Evolutionary conservation across 352 stramenopile genomes (phyloP), one percentile per base, ranked within the genome.

Genomic region (Globisporangium perplexum): DNA sequence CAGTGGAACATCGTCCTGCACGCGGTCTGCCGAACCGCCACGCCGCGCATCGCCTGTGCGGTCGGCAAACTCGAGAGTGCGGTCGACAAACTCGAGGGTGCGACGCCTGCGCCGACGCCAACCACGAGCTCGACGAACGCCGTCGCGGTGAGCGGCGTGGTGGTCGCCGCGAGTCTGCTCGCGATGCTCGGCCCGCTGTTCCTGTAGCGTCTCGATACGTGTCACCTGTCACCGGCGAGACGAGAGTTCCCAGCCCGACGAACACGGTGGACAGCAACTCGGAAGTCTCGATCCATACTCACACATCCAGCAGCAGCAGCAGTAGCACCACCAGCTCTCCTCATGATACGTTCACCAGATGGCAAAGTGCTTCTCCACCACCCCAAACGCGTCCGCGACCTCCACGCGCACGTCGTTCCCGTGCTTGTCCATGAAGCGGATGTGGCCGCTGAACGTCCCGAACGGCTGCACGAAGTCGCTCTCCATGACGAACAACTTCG

Each of bases 1-100:
- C 52, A 68, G 30, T 87, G 72, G 72, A 90, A 78, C 57, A 72
- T 90, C 36, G 61, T 87, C 28, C 60, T 90, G 47, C 79, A 86
- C 50, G 74, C 76, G 3, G 69, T 83, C 11, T 90, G 77, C 48
- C 61, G 64, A 46, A 68, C 56, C 7, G 63, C 71, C 17, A 51
- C 71, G 0, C 75, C 77, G 23, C 71, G 74, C 14, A 65, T 83
- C 39, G 67, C 72, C 2, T 83, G 72, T 26, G 72, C 74, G 2
- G 50, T 73, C 12, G 67, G 64, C 57, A 66, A 69, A 47, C 23
- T 49, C 18, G 33, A 39, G 26, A 57, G 20, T 23, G n/a, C n/a
- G n/a, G n/a, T 24, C 47, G 7, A 22, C 43, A 12, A 24, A n/a
- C 12, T n/a, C n/a, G n/a, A n/a, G n/a, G n/a, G n/a, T n/a, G 14